Evolutionary conservation across 306 rosid species (phyloP), one percentile per base, ranked within the genome.

Genomic region (Spatholobus suberectus): DNA sequence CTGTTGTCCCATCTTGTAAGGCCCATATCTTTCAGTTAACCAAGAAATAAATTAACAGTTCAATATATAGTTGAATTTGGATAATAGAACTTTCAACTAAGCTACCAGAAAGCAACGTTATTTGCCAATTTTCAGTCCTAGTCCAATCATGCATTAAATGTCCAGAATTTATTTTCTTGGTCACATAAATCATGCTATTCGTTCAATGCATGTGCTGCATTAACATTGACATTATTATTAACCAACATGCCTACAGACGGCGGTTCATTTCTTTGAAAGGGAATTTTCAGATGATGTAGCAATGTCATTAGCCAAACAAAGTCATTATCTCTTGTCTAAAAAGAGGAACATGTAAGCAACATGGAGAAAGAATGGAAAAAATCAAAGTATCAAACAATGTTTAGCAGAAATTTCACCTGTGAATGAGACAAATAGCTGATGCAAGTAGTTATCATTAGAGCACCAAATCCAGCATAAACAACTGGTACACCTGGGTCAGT

Each of bases 391-490:
- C 20, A 70, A 71, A 47, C 38, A 46, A 71, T 49, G 58, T 57
- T 68, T 23, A 1, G 70, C 14, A 62, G 81, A 79, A 71, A 79
- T 32, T 54, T 85, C 78, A 91, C 97, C 98, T 92, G 93, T 32
- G 99, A 91, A 88, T 96, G 99, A 87, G 98, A 92, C 67, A 92
- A 88, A 84, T 80, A 96, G 84, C 99, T 96, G 85, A 92, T 88
- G 90, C 99, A 96, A 63, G 97, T 94, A 24, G 99, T 96, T 65
- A 96, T 94, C 99, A 94, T 96, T 11, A 96, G 91, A 79, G 98
- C 98, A 67, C 99, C 98, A 88, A 96, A 96, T 82, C 99, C 99
- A 81, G 99, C 94, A 85, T 94, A 96, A 21, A 96, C 98, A 83
- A 92, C 63, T 4, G 98, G 99, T 44, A 96, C 99, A 29, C 97